A percentile compares a stretch with the other conserved stretches of the same genome.
phyloP scores from a whole-genome alignment of 2,329 filamentous ascomycete species.

The Leptodontidium sp. region DNA sequence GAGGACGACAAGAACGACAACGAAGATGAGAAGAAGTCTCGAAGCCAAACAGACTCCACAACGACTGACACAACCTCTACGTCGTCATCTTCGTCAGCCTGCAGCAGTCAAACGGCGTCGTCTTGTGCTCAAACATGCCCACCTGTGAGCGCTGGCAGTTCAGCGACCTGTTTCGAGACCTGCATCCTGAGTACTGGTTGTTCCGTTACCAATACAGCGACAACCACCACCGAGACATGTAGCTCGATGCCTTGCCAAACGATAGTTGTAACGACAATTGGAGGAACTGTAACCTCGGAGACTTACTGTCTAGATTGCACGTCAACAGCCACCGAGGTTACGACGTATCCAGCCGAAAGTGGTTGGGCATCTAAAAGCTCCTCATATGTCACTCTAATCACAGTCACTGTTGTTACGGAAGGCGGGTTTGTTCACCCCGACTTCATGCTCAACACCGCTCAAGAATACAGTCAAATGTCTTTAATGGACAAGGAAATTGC shows the following conservation, averaged over 20 bases:
- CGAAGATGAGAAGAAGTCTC: not conserved
- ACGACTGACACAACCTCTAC: not conserved
- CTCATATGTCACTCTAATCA: not conserved
- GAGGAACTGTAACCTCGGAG: not conserved
- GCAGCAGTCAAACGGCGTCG: too few species aligned
- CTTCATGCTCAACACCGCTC: not conserved
- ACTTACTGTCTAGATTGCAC: not conserved
- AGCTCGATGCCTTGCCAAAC: too few species aligned
- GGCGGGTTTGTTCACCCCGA: not conserved
- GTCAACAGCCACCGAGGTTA: not conserved
- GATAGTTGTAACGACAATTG: too few species aligned
- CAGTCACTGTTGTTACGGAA: not conserved
- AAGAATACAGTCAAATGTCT: conserved; percentile 7
- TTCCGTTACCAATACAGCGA: too few species aligned
- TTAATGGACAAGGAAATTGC: not conserved
- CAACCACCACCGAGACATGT: too few species aligned
- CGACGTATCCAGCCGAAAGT: not conserved
- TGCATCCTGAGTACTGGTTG: too few species aligned
- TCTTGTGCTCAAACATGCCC: too few species aligned
- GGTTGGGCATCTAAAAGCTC: not conserved
- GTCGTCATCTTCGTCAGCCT: not conserved
- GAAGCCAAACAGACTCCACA: not conserved
- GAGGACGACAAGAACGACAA: not conserved
- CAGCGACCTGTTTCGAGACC: too few species aligned
- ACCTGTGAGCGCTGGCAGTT: too few species aligned